Evolutionary conservation across 345 rosid species (phyloP).

Genomic region (Kandelia obovata): DNA sequence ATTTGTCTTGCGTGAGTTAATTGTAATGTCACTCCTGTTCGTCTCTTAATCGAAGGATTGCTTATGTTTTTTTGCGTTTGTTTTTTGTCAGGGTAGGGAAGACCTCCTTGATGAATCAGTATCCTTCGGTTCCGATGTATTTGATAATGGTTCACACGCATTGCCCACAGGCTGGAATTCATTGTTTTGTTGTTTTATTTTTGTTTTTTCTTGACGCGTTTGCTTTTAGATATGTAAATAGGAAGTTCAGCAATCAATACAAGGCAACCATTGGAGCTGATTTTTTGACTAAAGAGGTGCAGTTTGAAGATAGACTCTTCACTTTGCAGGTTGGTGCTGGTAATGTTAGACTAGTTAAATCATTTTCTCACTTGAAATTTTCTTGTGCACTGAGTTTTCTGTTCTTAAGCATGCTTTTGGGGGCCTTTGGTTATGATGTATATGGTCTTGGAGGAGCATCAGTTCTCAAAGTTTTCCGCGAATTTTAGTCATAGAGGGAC

Average conservation of each 20-base stretch:
- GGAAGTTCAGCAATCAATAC: slow-evolving; percentile 23
- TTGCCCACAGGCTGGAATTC: background rate
- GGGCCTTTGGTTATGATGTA: no score
- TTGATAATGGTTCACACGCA: background rate
- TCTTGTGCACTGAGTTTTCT: background rate
- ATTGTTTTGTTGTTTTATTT: background rate
- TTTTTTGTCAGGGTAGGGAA: slow-evolving; percentile 18
- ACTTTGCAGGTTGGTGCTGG: slow-evolving; percentile 15
- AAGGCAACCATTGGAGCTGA: slow-evolving; percentile 22
- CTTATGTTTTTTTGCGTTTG: background rate
- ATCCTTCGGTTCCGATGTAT: background rate
- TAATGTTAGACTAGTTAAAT: background rate
- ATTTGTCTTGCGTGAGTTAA: no score
- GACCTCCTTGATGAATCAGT: slow-evolving; percentile 27
- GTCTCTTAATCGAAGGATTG: no score
- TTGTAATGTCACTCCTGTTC: no score
- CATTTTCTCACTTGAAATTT: background rate
- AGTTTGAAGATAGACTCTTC: slow-evolving; percentile 25
- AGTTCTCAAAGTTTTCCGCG: no score
- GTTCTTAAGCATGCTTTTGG: background rate
- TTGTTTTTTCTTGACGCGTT: background rate
- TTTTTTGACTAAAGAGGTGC: slow-evolving; percentile 23
- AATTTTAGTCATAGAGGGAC: no score
- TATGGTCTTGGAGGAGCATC: no score
- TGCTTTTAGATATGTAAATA: slow-evolving; percentile 17